Percentiles rank a stretch among this genome's conserved stretches.
Evolutionary conservation across 257 asterid species (phyloP).

Genomic region (Solanum megistacrolobum): DNA sequence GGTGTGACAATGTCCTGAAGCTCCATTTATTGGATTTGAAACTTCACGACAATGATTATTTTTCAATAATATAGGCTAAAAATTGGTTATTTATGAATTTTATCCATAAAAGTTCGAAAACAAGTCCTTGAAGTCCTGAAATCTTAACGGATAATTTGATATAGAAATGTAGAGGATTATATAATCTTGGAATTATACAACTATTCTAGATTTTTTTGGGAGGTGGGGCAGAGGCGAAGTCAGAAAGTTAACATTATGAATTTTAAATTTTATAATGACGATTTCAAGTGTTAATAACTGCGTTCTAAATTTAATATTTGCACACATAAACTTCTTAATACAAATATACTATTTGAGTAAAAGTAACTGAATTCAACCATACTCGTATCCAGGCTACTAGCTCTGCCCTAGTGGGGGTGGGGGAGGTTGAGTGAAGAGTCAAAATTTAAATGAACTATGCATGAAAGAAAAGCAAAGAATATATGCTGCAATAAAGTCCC

Average conservation of each 20-base stretch:
- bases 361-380: accelerated
- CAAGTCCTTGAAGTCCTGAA: not conserved
- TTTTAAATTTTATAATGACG: too few species aligned
- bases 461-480: not conserved
- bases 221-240: not conserved
- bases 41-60: not conserved
- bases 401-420: not conserved
- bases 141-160: not conserved
- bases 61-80: not conserved
- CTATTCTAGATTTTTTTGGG: not conserved
- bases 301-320: too few species aligned
- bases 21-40: not conserved
- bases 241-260: too few species aligned
- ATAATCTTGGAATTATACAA: not conserved
- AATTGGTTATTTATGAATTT: not conserved
- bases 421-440: not conserved
- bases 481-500: not conserved
- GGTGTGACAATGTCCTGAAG: not conserved
- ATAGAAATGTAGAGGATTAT: not conserved
- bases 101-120: not conserved
- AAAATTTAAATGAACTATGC: not conserved
- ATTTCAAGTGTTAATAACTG: too few species aligned
- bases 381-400: too few species aligned
- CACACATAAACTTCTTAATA: too few species aligned
- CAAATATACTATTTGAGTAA: too few species aligned